A percentile compares a stretch with the other conserved stretches of the same genome.
Conservation (phyloP, 2,329 filamentous ascomycete genomes). For the Botrytis tulipae region DNA sequence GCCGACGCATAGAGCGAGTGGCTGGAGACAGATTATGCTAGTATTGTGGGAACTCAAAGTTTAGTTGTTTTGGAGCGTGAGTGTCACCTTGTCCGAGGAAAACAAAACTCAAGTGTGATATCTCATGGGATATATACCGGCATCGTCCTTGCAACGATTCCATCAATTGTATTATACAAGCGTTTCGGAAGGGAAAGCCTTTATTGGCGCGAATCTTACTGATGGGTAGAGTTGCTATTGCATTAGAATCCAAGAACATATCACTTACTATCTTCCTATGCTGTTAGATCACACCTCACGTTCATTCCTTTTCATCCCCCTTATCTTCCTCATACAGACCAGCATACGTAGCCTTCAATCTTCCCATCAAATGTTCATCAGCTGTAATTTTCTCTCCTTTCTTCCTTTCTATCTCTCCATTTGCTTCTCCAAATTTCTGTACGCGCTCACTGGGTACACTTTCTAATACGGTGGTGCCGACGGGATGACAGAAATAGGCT, state of each 20-base stretch:
- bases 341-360: slow-evolving; percentile 58
- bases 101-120: not conserved
- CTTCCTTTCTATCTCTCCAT: slow-evolving; percentile 42
- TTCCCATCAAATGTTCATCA: slow-evolving; percentile 60
- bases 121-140: not conserved
- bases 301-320: not conserved
- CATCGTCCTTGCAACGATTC: not conserved
- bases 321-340: slow-evolving; percentile 50
- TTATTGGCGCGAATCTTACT: not conserved
- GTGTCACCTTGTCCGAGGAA: not conserved
- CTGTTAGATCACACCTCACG: not conserved
- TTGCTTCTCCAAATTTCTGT: slow-evolving; percentile 39
- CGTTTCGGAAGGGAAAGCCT: not conserved
- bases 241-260: not conserved
- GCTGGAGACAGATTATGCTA: not conserved
- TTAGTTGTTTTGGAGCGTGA: not conserved
- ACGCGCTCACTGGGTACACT: slow-evolving; percentile 62
- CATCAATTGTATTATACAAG: not conserved
- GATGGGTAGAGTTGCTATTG: not conserved
- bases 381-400: slow-evolving; percentile 56
- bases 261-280: not conserved
- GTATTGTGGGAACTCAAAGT: not conserved
- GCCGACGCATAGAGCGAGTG: not conserved
- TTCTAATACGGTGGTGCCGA: slow-evolving; percentile 50
- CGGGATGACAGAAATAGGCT: slow-evolving; percentile 67